Percentiles rank a stretch among this genome's conserved stretches.
Evolutionary conservation across 202 grass and related monocot genomes (phyloP).

Genomic region (Dendrocalamus latiflorus): DNA sequence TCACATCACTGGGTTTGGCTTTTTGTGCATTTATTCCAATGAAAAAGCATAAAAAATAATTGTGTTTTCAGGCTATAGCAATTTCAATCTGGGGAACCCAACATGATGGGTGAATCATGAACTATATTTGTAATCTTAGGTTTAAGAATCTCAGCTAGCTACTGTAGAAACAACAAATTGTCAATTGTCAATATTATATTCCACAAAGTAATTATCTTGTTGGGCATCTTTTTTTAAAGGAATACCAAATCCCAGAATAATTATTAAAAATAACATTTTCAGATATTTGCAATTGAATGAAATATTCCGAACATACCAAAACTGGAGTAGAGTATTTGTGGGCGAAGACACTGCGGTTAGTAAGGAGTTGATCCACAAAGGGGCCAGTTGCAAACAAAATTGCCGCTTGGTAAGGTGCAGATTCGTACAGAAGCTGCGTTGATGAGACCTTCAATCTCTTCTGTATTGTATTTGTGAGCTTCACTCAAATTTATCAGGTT

Average conservation of each 20-base stretch:
- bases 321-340: slow-evolving; percentile 72
- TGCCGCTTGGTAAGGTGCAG: slow-evolving; percentile 83
- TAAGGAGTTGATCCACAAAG: slow-evolving; percentile 81
- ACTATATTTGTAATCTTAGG: background rate
- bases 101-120: background rate
- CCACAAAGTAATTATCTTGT: slow-evolving; percentile 13
- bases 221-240: background rate
- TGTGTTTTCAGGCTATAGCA: background rate
- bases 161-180: background rate
- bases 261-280: slow-evolving; percentile 1
- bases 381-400: slow-evolving; percentile 83
- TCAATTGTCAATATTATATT: slow-evolving; percentile 18
- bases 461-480: slow-evolving; percentile 99
- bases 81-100: background rate
- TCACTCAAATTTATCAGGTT: slow-evolving; percentile 38
- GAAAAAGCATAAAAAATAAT: background rate
- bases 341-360: slow-evolving; percentile 72
- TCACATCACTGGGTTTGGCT: background rate
- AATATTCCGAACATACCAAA: slow-evolving; percentile 51
- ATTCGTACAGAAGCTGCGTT: slow-evolving; percentile 92
- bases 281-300: slow-evolving; percentile 21
- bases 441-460: slow-evolving; percentile 96
- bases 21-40: background rate
- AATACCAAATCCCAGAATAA: slow-evolving; percentile 7
- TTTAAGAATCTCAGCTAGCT: background rate